A percentile compares a stretch with the other conserved stretches of the same genome.
phyloP scores from a whole-genome alignment of 805 yeast genomes.

The Candida ulmi region DNA sequence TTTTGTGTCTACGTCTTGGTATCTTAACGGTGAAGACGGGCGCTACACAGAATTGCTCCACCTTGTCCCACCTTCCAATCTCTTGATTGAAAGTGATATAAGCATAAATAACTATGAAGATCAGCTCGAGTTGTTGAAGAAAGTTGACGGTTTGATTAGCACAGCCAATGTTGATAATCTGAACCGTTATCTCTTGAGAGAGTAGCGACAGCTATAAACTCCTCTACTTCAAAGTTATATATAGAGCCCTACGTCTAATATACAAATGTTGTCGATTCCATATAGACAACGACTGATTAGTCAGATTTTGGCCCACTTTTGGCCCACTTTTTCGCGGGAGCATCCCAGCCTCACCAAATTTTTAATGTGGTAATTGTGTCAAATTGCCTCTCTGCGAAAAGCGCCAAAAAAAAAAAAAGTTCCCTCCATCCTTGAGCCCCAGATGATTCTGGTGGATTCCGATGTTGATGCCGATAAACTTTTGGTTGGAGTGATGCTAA shows the following conservation, averaged over 20 bases:
- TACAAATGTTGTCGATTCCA: too few relatives aligned
- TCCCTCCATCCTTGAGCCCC: not conserved
- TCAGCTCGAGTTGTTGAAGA: conserved; percentile 4
- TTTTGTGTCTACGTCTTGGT: conserved; percentile 10
- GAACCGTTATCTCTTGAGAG: too few relatives aligned
- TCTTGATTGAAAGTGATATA: conserved; percentile 20
- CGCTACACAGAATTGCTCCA: conserved; percentile 2
- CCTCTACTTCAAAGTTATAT: too few relatives aligned
- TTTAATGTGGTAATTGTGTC: too few relatives aligned
- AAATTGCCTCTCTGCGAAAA: too few relatives aligned
- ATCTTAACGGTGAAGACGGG: conserved; percentile 7
- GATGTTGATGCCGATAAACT: not conserved
- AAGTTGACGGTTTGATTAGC: not conserved
- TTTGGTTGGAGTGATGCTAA: not conserved
- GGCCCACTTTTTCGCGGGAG: too few relatives aligned
- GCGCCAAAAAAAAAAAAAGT: not conserved
- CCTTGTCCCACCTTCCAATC: not conserved
- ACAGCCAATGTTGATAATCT: not conserved
- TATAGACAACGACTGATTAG: too few relatives aligned
- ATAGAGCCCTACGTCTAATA: too few relatives aligned
- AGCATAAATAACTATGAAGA: conserved; percentile 8
- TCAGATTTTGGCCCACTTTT: too few relatives aligned
- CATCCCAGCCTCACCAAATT: too few relatives aligned
- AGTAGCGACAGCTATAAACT: too few relatives aligned
- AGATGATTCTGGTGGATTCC: not conserved